A percentile compares a stretch with the other conserved stretches of the same genome.
phyloP scores from a whole-genome alignment of 345 rosid species.

The Eucalyptus erythrocorys region DNA sequence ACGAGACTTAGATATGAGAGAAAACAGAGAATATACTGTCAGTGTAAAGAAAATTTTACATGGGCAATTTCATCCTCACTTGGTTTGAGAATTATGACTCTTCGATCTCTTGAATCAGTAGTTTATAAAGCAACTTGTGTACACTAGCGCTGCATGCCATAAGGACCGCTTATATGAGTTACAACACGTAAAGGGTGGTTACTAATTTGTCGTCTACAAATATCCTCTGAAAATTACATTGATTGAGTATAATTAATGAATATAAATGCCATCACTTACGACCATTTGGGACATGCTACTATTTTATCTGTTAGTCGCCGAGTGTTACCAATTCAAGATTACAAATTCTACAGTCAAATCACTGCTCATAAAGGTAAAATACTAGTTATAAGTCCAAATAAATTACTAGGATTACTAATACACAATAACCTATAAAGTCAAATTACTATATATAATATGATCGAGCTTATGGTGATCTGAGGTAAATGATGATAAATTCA shows the following conservation, averaged over 20 bases:
- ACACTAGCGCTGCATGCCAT: too few relatives aligned
- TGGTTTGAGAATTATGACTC: too few relatives aligned
- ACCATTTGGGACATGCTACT: background rate
- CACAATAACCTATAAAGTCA: background rate
- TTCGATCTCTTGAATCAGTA: too few relatives aligned
- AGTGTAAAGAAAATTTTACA: too few relatives aligned
- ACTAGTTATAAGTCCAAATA: background rate
- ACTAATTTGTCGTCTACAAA: too few relatives aligned
- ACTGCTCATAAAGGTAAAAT: background rate
- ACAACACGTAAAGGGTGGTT: background rate
- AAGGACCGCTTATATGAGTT: too few relatives aligned
- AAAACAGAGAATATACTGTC: too few relatives aligned
- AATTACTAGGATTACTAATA: background rate
- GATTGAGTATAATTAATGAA: background rate
- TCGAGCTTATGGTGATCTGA: background rate
- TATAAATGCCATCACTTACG: background rate
- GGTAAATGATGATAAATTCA: background rate
- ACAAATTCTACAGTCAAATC: background rate
- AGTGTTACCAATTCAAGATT: background rate
- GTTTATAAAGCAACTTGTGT: too few relatives aligned
- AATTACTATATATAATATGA: background rate
- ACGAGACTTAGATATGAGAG: background rate
- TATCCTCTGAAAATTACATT: background rate
- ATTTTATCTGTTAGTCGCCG: background rate
- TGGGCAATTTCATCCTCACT: background rate